Evolutionary conservation across 768 basidiomycete species (phyloP).

Genomic region (Termitomyces sp.): DNA sequence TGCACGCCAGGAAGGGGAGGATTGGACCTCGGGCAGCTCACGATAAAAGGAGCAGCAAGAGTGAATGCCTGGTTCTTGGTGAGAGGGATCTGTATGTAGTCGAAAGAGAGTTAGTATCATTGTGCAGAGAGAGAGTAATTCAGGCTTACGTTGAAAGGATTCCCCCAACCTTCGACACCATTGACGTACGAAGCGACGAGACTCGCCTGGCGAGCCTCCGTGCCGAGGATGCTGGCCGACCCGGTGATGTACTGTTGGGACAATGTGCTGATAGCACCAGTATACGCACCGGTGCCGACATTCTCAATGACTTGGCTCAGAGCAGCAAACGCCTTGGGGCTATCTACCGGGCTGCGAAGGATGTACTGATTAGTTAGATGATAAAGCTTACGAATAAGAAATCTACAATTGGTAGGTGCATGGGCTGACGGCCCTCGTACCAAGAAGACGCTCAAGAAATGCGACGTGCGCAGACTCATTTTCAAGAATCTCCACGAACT

Average conservation of each 20-base stretch:
- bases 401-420: slow-evolving; percentile 14
- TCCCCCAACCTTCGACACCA: slow-evolving; percentile 14
- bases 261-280: slow-evolving; percentile 4
- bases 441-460: slow-evolving; percentile 9
- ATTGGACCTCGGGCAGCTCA: slow-evolving; percentile 47
- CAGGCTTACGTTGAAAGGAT: slow-evolving; percentile 11
- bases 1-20: slow-evolving; percentile 39
- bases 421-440: slow-evolving; percentile 1
- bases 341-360: slow-evolving; percentile 9
- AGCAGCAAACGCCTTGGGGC: slow-evolving; percentile 1
- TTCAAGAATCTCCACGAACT: slow-evolving; percentile 7
- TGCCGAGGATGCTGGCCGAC: slow-evolving; percentile 15
- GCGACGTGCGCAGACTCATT: slow-evolving; percentile 5
- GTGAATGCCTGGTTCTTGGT: slow-evolving; percentile 29
- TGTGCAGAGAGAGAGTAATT: not conserved
- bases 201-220: slow-evolving; percentile 14
- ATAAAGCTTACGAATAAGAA: not conserved
- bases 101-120: not conserved
- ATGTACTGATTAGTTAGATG: not conserved
- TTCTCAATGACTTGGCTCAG: slow-evolving; percentile 14
- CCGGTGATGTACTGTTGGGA: slow-evolving; percentile 11
- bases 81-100: slow-evolving; percentile 25
- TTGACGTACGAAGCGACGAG: slow-evolving; percentile 11
- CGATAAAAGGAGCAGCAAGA: slow-evolving; percentile 42
- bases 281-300: slow-evolving; percentile 15